Base-by-base conservation (phyloP, 441 rosid species). In the Eruca vesicaria region DNA sequence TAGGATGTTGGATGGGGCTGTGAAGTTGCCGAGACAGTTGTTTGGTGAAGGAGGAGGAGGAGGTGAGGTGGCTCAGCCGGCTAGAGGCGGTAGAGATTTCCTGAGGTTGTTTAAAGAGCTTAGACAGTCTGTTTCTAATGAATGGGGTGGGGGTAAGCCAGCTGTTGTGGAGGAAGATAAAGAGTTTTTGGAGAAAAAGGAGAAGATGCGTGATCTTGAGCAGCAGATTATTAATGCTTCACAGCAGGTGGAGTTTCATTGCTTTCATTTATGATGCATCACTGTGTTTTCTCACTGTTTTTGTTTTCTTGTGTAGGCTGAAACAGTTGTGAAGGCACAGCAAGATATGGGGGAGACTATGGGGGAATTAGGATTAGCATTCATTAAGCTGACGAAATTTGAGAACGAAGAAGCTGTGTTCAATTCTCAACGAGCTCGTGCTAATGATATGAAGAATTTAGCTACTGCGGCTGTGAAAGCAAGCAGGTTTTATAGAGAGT, bases 401-500 rank as follows among this genome's bases (percentile, higher is more conserved):
- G 97, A 93, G 87, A 91, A 86, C 18, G 97, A 93, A 79, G 93
- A 93, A 84, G 91, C 96, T 3, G 53, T 84, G 50, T 87, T 82
- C 68, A 87, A 86, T 67, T 71, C 89, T 5, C 98, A 93, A 72
- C 82, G 89, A 81, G 83, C 80, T 8, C 84, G 97, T 63, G 96
- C 94, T 20, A 80, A 81, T 72, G 96, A 91, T 79, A 93, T 89
- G 96, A 93, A 91, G 81, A 86, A 83, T 76, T 75, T 93, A 67
- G 97, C 96, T 28, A 93, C 97, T 77, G 96, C 97, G 5, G 89
- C 97, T 10, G 97, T 93, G n/a, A 93, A 91, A 86, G 98, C 94
- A 12, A 91, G 97, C 78, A 87, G 98, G 75, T 89, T 88, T 78
- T 93, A 89, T 65, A 86, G 97, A 71, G 96, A 91, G 72, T 52